phyloP scores from a whole-genome alignment of 345 rosid species.

The Pistacia vera region DNA sequence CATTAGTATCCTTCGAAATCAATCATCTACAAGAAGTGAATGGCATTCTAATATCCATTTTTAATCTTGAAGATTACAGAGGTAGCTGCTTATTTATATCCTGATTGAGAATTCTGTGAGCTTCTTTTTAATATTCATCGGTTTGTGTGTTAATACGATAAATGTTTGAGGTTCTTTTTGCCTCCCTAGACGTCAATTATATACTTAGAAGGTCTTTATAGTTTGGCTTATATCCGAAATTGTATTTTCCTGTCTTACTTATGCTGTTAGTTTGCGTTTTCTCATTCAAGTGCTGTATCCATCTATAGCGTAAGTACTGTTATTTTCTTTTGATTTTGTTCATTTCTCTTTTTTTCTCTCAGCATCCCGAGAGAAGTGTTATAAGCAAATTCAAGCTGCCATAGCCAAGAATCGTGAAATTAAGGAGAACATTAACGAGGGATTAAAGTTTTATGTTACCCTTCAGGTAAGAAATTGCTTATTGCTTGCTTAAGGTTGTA shows the following conservation, averaged over 20 bases:
- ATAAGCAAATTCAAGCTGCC: conserved; percentile 92
- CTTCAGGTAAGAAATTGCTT: conserved; percentile 69
- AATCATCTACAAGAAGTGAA: not conserved
- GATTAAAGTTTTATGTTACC: conserved; percentile 93
- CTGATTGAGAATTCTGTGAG: not conserved
- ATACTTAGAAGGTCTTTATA: not conserved
- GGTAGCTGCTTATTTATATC: conserved; percentile 38
- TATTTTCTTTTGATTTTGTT: conserved; percentile 10
- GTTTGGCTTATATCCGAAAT: not conserved
- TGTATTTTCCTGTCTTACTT: not conserved
- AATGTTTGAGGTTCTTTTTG: not conserved
- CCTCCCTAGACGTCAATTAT: not conserved
- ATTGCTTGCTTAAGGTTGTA: conserved; percentile 1
- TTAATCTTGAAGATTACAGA: conserved; percentile 95
- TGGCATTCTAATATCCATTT: conserved; percentile 36
- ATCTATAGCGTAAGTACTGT: not conserved
- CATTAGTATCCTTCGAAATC: not conserved
- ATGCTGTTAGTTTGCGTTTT: not conserved
- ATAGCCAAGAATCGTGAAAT: conserved; percentile 85
- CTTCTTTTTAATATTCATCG: not conserved
- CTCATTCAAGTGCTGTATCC: not conserved
- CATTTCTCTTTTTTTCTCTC: conserved; percentile 26
- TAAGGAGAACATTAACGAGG: conserved; percentile 95
- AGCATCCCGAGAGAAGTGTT: conserved; percentile 93
- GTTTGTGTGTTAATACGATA: too few species aligned